These are phyloP conservation scores for Sporothrix protearum DNA, from an alignment of 2,329 filamentous ascomycete genomes.

Conservation along the genomic window DNA sequence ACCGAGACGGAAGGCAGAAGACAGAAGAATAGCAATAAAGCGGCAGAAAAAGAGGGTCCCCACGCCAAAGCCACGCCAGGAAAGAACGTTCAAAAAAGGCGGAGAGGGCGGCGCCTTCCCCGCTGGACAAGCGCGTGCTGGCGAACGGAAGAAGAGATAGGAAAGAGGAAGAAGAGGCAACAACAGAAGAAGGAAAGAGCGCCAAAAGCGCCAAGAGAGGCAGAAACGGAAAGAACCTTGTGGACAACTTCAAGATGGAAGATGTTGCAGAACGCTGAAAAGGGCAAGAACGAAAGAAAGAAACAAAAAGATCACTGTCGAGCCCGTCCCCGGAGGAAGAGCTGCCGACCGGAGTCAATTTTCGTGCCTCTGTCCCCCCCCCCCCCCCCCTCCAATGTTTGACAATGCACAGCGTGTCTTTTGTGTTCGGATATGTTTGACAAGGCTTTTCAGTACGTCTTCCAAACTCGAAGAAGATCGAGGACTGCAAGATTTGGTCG, in stretches of 20 bases:
- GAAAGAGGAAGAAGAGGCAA: background rate
- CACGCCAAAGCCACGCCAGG: background rate
- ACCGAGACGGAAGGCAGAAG: conserved; percentile 8
- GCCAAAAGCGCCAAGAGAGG: background rate
- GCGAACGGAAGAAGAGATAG: background rate
- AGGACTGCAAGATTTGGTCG: background rate
- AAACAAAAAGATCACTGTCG: background rate
- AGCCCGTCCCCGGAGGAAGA: background rate
- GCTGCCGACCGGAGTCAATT: conserved; percentile 10
- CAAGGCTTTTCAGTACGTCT: background rate
- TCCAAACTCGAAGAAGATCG: background rate
- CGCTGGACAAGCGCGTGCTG: background rate
- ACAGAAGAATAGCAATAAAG: background rate
- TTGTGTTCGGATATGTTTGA: background rate
- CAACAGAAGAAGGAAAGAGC: background rate
- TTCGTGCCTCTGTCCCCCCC: background rate
- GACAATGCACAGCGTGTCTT: background rate
- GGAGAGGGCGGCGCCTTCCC: background rate
- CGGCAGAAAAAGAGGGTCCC: conserved; percentile 7
- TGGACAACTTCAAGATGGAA: background rate
- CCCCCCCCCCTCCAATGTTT: background rate
- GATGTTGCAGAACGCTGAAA: background rate
- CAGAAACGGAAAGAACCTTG: background rate
- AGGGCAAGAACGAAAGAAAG: background rate
- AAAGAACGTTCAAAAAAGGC: background rate